Conservation (phyloP, 805 yeast genomes). For the Zygoascus biomembranicola region DNA sequence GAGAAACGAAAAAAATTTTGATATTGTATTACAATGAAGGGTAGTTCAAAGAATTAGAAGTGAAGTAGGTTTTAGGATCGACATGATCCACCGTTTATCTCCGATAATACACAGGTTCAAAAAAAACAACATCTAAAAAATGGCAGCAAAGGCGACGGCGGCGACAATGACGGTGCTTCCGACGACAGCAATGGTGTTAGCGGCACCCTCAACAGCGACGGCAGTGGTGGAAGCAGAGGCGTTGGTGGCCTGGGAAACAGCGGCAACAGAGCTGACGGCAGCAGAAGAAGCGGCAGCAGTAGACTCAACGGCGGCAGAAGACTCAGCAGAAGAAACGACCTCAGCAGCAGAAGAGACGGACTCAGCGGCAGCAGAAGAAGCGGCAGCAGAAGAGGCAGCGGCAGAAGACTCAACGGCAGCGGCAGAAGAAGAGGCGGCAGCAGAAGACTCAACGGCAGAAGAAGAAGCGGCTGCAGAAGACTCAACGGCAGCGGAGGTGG, state of each 20-base stretch:
- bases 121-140: background rate
- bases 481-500: slow-evolving; percentile 10
- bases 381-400: slow-evolving; percentile 5
- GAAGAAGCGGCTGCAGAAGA: slow-evolving; percentile 5
- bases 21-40: too few species aligned
- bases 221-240: background rate
- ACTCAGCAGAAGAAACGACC: background rate
- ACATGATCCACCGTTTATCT: too few species aligned
- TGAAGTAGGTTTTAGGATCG: too few species aligned
- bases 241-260: background rate
- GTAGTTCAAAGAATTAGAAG: too few species aligned
- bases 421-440: slow-evolving; percentile 3
- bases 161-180: background rate
- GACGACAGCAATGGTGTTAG: background rate
- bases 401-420: slow-evolving; percentile 6
- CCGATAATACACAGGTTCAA: too few species aligned
- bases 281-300: background rate
- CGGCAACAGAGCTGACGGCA: background rate
- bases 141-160: background rate
- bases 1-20: too few species aligned
- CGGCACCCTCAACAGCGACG: background rate
- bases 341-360: background rate
- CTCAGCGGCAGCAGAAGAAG: slow-evolving; percentile 1
- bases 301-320: slow-evolving; percentile 4
- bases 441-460: slow-evolving; percentile 8